These are phyloP conservation scores for Penicillium sp. DNA, from an alignment of 2,329 filamentous ascomycete genomes.

Conservation along the genomic window DNA sequence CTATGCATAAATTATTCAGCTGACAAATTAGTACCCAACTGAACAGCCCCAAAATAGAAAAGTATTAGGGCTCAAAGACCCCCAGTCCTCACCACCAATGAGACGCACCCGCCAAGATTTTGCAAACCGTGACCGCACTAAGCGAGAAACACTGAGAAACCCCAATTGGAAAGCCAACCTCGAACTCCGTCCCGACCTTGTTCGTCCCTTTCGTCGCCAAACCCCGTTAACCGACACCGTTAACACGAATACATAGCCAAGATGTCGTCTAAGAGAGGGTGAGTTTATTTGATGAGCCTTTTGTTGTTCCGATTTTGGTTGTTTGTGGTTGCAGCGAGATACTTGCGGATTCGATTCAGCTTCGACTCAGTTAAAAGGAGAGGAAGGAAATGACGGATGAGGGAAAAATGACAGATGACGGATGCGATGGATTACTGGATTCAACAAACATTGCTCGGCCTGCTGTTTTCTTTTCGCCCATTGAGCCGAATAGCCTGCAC, in stretches of 20 bases:
- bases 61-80: conserved; percentile 44
- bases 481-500: not conserved
- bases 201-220: conserved; percentile 34
- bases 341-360: not conserved
- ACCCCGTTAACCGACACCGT: conserved; percentile 43
- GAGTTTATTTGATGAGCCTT: conserved; percentile 34
- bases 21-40: conserved; percentile 10
- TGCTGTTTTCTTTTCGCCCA: not conserved
- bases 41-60: conserved; percentile 21
- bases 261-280: conserved; percentile 60
- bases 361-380: not conserved
- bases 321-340: conserved; percentile 19
- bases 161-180: conserved; percentile 24
- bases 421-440: not conserved
- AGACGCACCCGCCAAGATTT: conserved; percentile 45
- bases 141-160: conserved; percentile 42
- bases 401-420: not conserved
- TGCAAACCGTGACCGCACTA: conserved; percentile 46
- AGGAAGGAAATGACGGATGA: not conserved
- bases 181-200: conserved; percentile 31
- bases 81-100: conserved; percentile 31
- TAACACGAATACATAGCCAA: conserved; percentile 47
- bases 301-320: conserved; percentile 21
- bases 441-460: not conserved
- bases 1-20: conserved; percentile 6